Conservation (phyloP, 2,329 filamentous ascomycete genomes). For the Coleophoma cylindrospora region DNA sequence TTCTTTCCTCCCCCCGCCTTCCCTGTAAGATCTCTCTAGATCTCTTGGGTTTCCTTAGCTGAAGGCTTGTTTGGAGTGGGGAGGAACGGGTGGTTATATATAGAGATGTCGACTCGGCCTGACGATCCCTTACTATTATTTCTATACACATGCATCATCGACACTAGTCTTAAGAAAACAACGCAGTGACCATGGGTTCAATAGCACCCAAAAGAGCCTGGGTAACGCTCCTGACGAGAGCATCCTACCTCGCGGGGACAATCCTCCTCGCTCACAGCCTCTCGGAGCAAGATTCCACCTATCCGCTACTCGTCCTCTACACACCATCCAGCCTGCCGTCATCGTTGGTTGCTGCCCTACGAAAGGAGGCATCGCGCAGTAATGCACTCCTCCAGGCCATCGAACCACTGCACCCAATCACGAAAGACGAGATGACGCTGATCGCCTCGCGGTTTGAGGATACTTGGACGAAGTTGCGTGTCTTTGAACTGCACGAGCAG, state of each 20-base stretch:
- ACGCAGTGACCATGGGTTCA: not conserved
- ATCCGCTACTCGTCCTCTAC: conserved; percentile 76
- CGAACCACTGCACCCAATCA: conserved; percentile 61
- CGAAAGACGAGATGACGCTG: conserved; percentile 49
- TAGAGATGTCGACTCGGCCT: too few species aligned
- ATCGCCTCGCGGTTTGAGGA: conserved; percentile 78
- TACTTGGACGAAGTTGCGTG: conserved; percentile 80
- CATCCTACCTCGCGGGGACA: conserved; percentile 71
- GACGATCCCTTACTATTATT: too few species aligned
- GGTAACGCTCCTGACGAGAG: conserved; percentile 80
- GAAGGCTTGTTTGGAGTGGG: too few species aligned
- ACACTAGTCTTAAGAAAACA: not conserved
- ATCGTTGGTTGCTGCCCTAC: conserved; percentile 35
- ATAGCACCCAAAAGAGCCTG: conserved; percentile 38
- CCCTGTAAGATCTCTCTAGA: too few species aligned
- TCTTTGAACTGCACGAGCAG: conserved; percentile 43
- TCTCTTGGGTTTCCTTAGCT: too few species aligned
- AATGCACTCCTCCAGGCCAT: conserved; percentile 63
- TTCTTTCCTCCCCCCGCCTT: too few species aligned
- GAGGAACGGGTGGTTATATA: too few species aligned
- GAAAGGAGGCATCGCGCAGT: conserved; percentile 62
- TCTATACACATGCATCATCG: too few species aligned
- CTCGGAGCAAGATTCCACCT: conserved; percentile 54
- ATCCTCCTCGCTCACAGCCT: conserved; percentile 75
- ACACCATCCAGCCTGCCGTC: conserved; percentile 62